Percentiles rank a stretch among this genome's conserved stretches.
Evolutionary conservation across 2,329 filamentous ascomycete genomes (phyloP).

Genomic region (Xylariaceae sp.): DNA sequence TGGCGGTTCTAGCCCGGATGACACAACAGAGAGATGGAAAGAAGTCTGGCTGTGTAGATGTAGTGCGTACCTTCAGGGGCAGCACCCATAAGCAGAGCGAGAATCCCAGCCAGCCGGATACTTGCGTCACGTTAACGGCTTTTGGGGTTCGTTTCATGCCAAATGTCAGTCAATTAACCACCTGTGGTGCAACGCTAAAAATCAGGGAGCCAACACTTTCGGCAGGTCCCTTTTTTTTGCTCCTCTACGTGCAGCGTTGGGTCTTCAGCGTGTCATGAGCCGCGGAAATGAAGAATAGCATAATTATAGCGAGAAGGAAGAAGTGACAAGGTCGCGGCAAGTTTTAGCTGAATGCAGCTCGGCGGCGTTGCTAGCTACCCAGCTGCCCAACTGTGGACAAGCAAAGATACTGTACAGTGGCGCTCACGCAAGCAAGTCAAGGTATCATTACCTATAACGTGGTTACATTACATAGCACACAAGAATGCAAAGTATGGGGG

Average conservation of each 20-base stretch:
- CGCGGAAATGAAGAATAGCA: background rate
- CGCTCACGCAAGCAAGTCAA: constrained; percentile 3
- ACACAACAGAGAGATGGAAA: background rate
- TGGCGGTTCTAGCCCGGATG: background rate
- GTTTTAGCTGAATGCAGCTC: background rate
- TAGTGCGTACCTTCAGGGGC: background rate
- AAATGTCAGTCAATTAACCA: constrained; percentile 9
- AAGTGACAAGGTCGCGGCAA: background rate
- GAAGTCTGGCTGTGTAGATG: background rate
- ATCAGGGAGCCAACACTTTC: background rate
- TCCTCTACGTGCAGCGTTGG: background rate
- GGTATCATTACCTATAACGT: background rate
- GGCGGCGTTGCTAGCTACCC: constrained; percentile 1
- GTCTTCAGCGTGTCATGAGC: too few relatives aligned
- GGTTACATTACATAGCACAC: constrained; percentile 6
- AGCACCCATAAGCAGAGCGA: background rate
- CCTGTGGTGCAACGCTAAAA: constrained; percentile 8
- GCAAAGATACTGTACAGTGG: background rate
- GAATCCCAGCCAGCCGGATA: constrained; percentile 24
- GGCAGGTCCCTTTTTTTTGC: background rate
- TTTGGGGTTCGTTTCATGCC: constrained; percentile 11
- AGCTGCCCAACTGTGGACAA: background rate
- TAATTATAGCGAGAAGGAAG: background rate
- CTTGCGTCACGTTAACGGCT: constrained; percentile 18
- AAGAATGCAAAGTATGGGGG: background rate